A percentile compares a stretch with the other conserved stretches of the same genome.
These are phyloP conservation scores for Phaffia tasmanica DNA, from an alignment of 768 basidiomycete genomes.

Conservation along the genomic window DNA sequence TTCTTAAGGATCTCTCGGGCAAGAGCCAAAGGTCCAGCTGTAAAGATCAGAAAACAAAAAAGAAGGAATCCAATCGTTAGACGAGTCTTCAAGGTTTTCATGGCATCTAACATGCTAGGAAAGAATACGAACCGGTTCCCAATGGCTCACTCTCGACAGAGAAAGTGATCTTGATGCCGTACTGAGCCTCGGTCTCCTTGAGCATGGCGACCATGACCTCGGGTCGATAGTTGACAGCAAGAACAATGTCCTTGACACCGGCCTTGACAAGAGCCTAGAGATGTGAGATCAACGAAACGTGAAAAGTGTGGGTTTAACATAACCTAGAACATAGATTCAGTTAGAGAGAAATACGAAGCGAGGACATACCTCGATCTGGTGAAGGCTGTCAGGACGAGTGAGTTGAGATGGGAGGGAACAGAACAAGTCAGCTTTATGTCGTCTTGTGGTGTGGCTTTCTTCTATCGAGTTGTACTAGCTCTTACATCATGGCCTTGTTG, in stretches of 20 bases:
- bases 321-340: background rate
- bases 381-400: slow-evolving; percentile 35
- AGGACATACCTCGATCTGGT: slow-evolving; percentile 39
- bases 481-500: slow-evolving; percentile 40
- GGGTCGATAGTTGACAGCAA: slow-evolving; percentile 45
- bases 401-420: background rate
- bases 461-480: background rate
- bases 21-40: slow-evolving; percentile 44
- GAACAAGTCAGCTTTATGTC: background rate
- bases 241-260: slow-evolving; percentile 44
- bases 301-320: too few species aligned
- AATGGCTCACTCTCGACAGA: slow-evolving; percentile 44
- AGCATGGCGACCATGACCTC: slow-evolving; percentile 45
- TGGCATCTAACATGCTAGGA: background rate
- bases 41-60: background rate
- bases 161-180: slow-evolving; percentile 43
- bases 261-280: slow-evolving; percentile 43
- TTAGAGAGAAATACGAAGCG: background rate
- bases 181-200: slow-evolving; percentile 43
- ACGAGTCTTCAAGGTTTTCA: background rate
- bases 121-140: slow-evolving; percentile 39
- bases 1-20: slow-evolving; percentile 43
- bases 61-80: background rate
- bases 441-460: background rate
- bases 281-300: background rate